Percentiles rank a stretch among this genome's conserved stretches.
phyloP scores from a whole-genome alignment of 2,329 filamentous ascomycete species.

The Colletotrichum orchidophilum region DNA sequence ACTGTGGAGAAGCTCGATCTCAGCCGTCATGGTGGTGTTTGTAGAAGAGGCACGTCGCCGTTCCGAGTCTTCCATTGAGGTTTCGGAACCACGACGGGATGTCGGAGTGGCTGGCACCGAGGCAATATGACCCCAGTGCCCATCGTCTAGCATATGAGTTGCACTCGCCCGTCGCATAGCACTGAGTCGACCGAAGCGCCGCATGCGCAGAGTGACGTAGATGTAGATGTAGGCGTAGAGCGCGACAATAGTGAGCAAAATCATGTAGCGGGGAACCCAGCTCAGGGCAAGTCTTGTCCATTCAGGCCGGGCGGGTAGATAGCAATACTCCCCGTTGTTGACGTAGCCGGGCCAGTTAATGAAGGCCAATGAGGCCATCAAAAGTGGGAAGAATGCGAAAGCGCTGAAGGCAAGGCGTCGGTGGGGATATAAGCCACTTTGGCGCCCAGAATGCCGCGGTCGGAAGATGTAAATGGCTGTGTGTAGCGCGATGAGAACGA shows the following conservation, averaged over 20 bases:
- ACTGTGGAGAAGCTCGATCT: slow-evolving; percentile 27
- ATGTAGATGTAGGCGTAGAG: slow-evolving; percentile 77
- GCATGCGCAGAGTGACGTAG: slow-evolving; percentile 64
- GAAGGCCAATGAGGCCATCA: slow-evolving; percentile 72
- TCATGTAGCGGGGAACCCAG: slow-evolving; percentile 79
- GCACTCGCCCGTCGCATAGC: slow-evolving; percentile 25
- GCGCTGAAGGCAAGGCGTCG: slow-evolving; percentile 66
- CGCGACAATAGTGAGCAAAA: slow-evolving; percentile 69
- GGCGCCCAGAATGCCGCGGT: slow-evolving; percentile 55
- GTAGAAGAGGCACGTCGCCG: slow-evolving; percentile 18
- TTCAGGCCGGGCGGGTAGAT: slow-evolving; percentile 70
- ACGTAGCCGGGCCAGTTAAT: slow-evolving; percentile 66
- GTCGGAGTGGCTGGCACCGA: slow-evolving; percentile 40
- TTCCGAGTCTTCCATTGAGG: slow-evolving; percentile 30
- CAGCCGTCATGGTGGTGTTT: slow-evolving; percentile 18
- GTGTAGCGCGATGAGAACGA: slow-evolving; percentile 78
- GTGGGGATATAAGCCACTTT: slow-evolving; percentile 75
- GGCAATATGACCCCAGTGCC: slow-evolving; percentile 17
- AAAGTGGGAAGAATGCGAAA: slow-evolving; percentile 66
- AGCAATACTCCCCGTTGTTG: slow-evolving; percentile 74
- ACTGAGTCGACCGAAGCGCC: slow-evolving; percentile 45
- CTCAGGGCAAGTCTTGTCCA: slow-evolving; percentile 76
- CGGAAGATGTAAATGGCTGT: slow-evolving; percentile 77
- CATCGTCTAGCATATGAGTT: slow-evolving; percentile 9
- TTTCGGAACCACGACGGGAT: slow-evolving; percentile 35